Percentiles rank a stretch among this genome's conserved stretches.
These are phyloP conservation scores for Kazachstania martiniae DNA, from an alignment of 805 yeast species.

Conservation along the genomic window DNA sequence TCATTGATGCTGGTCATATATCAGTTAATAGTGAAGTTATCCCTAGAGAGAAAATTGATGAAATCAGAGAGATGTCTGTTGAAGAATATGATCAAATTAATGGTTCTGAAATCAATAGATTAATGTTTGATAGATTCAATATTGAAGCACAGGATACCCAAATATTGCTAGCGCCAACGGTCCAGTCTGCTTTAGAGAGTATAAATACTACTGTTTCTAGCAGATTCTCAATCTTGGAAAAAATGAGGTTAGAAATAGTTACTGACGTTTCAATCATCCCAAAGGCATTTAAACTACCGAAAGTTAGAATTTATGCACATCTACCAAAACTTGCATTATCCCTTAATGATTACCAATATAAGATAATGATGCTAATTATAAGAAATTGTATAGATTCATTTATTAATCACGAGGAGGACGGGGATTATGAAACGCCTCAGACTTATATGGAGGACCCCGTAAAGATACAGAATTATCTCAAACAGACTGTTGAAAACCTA, in stretches of 20 bases:
- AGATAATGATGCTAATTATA: slow-evolving; percentile 69
- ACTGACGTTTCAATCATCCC: slow-evolving; percentile 83
- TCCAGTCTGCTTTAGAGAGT: slow-evolving; percentile 66
- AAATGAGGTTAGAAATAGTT: slow-evolving; percentile 58
- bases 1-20: slow-evolving; percentile 93
- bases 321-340: slow-evolving; percentile 63
- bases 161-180: slow-evolving; percentile 72
- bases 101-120: slow-evolving; percentile 41
- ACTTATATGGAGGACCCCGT: slow-evolving; percentile 4
- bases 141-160: slow-evolving; percentile 77
- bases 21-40: slow-evolving; percentile 73
- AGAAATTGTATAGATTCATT: slow-evolving; percentile 34
- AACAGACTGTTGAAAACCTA: slow-evolving; percentile 15
- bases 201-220: slow-evolving; percentile 37
- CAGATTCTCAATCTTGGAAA: slow-evolving; percentile 56
- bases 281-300: slow-evolving; percentile 61
- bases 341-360: slow-evolving; percentile 83
- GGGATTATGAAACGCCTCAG: slow-evolving; percentile 4
- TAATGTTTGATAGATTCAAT: slow-evolving; percentile 85
- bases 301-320: slow-evolving; percentile 61
- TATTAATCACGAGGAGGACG: slow-evolving; percentile 1
- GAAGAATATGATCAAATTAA: slow-evolving; percentile 60
- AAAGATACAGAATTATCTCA: slow-evolving; percentile 19
- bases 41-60: slow-evolving; percentile 54
- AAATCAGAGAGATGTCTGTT: slow-evolving; percentile 50